These are phyloP conservation scores for Tephrocybe rancida DNA, from an alignment of 768 basidiomycete genomes.

Conservation along the genomic window DNA sequence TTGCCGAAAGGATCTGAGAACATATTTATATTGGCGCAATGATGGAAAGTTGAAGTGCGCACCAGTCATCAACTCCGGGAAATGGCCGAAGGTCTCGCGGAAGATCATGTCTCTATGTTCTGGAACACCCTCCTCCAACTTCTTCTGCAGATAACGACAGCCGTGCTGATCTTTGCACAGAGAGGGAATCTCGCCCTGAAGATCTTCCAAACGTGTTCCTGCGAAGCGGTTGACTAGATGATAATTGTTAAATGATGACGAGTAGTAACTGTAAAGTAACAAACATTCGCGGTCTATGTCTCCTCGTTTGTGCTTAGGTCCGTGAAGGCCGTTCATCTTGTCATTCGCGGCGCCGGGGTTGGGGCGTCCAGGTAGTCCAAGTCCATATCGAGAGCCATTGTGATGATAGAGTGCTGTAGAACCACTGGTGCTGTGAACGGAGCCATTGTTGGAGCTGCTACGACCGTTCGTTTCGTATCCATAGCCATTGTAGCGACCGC, in stretches of 20 bases:
- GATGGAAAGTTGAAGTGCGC: conserved; percentile 20
- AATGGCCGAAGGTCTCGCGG: conserved; percentile 96
- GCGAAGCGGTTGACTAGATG: conserved; percentile 91
- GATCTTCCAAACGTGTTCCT: conserved; percentile 92
- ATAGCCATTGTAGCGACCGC: conserved; percentile 57
- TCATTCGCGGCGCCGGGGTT: conserved; percentile 53
- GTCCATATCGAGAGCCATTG: conserved; percentile 75
- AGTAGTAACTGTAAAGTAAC: conserved; percentile 13
- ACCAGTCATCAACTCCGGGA: conserved; percentile 98
- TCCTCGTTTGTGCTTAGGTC: conserved; percentile 92
- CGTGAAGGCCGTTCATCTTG: conserved; percentile 90
- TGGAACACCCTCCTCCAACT: conserved; percentile 92
- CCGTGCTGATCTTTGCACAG: conserved; percentile 99
- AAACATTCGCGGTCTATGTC: conserved; percentile 88
- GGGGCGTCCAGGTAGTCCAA: conserved; percentile 59
- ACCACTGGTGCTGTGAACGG: conserved; percentile 48
- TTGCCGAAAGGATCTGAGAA: conserved; percentile 93
- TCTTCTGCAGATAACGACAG: conserved; percentile 98
- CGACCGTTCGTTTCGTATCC: conserved; percentile 54
- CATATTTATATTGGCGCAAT: not conserved
- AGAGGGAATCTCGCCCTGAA: conserved; percentile 91
- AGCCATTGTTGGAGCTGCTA: conserved; percentile 21
- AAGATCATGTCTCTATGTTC: conserved; percentile 99
- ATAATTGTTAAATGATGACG: conserved; percentile 6
- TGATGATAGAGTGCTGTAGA: conserved; percentile 81